Conservation (phyloP, 139 green algal species). For the Chara braunii region DNA sequence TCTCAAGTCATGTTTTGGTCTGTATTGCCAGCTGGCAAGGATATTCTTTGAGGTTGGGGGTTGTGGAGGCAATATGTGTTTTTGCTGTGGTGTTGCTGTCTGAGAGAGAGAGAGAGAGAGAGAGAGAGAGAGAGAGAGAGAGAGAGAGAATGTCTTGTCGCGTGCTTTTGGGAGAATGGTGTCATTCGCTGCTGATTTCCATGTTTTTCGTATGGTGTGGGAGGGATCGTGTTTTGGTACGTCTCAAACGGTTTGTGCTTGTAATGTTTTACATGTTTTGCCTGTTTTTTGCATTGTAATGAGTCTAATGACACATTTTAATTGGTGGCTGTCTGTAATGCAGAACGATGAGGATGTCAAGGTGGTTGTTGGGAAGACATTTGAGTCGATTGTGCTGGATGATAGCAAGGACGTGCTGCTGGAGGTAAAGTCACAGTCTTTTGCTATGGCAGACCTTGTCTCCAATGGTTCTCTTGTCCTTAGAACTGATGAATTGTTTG, state of each 20-base stretch:
- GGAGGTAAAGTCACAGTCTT: conserved; percentile 35
- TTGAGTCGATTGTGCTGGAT: conserved; percentile 42
- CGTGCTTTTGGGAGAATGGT: too few species aligned
- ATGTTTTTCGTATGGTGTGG: not conserved
- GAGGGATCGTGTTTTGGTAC: not conserved
- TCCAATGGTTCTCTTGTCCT: too few species aligned
- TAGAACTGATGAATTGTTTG: too few species aligned
- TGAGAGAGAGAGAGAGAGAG: too few species aligned
- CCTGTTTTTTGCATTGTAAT: conserved; percentile 6
- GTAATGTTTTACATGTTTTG: too few species aligned
- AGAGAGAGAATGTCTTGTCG: too few species aligned
- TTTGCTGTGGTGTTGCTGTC: too few species aligned
- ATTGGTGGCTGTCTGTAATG: conserved; percentile 1
- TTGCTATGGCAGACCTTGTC: too few species aligned
- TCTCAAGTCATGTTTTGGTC: too few species aligned
- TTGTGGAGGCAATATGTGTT: not conserved
- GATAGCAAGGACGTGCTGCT: conserved; percentile 44
- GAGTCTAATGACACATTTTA: not conserved
- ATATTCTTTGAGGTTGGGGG: not conserved
- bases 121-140: too few species aligned
- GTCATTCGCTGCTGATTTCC: not conserved
- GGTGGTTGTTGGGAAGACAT: conserved; percentile 43
- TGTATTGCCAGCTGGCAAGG: not conserved
- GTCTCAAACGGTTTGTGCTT: not conserved
- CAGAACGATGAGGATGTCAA: conserved; percentile 39